Evolutionary conservation across 805 yeast genomes (phyloP).

Genomic region (Kluyveromyces lactis): DNA sequence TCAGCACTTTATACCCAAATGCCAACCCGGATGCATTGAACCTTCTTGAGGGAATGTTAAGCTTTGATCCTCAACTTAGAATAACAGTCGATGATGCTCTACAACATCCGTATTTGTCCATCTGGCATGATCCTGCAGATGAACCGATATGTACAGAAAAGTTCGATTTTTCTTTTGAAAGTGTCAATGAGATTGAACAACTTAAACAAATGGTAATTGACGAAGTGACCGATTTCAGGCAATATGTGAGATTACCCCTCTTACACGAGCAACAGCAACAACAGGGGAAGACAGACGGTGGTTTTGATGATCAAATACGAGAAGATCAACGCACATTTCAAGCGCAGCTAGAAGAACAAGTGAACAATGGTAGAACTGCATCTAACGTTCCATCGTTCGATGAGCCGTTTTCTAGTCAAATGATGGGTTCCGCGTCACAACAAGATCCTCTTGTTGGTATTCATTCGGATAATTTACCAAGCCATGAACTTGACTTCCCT

Average conservation of each 20-base stretch:
- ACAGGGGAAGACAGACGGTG: slow-evolving; percentile 17
- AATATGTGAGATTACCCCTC: slow-evolving; percentile 70
- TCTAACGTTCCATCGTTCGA: neutral
- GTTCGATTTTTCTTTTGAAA: slow-evolving; percentile 85
- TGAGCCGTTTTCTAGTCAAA: slow-evolving; percentile 6
- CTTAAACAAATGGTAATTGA: slow-evolving; percentile 73
- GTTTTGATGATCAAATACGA: neutral
- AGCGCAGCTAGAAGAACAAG: slow-evolving; percentile 4
- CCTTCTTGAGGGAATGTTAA: slow-evolving; percentile 63
- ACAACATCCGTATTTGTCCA: slow-evolving; percentile 75
- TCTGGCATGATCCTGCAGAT: slow-evolving; percentile 92
- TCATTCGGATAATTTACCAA: slow-evolving; percentile 37
- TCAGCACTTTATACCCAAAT: slow-evolving; percentile 59
- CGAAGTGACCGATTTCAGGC: slow-evolving; percentile 73
- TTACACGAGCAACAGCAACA: slow-evolving; percentile 40
- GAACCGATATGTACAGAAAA: slow-evolving; percentile 76
- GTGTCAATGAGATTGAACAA: slow-evolving; percentile 64
- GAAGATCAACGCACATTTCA: neutral
- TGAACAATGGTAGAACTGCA: neutral
- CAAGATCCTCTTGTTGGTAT: slow-evolving; percentile 35
- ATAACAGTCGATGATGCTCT: slow-evolving; percentile 85
- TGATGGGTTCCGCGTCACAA: slow-evolving; percentile 13
- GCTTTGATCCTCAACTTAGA: slow-evolving; percentile 80
- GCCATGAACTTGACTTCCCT: slow-evolving; percentile 40
- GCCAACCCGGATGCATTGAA: slow-evolving; percentile 88